phyloP scores from a whole-genome alignment of 176 grass and related monocot genomes.

The Aegilops longissima region DNA sequence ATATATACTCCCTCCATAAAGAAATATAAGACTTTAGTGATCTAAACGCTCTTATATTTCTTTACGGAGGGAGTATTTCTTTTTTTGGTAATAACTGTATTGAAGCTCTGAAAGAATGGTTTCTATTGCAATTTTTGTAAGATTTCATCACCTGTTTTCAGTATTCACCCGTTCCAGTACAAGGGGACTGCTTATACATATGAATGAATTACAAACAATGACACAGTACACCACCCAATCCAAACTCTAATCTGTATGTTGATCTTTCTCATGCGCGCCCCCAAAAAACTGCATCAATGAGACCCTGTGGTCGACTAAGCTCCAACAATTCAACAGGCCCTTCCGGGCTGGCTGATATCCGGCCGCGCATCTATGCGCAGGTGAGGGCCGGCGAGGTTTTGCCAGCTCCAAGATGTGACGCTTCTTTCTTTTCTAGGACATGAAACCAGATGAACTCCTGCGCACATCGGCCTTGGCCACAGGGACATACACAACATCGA shows the following conservation, averaged over 20 bases:
- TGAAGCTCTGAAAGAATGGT: background rate
- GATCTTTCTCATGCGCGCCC: background rate
- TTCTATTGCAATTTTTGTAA: background rate
- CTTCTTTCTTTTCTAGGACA: constrained; percentile 22
- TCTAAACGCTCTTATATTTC: no score
- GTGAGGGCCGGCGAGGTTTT: background rate
- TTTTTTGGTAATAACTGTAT: background rate
- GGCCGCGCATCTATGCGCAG: background rate
- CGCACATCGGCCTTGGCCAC: constrained; percentile 53
- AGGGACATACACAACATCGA: constrained; percentile 54
- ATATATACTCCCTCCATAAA: no score
- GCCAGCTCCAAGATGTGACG: background rate
- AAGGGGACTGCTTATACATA: background rate
- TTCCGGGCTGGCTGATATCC: background rate
- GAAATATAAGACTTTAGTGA: no score
- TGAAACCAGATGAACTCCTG: constrained; percentile 45
- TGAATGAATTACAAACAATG: constrained; percentile 13
- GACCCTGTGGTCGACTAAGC: background rate
- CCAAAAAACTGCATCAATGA: constrained; percentile 1
- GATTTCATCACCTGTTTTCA: background rate
- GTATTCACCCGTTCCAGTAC: background rate
- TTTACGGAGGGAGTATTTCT: no score
- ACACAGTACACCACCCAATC: constrained; percentile 16
- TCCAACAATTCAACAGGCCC: background rate
- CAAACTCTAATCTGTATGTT: background rate